Base-by-base conservation (phyloP, 2,329 filamentous ascomycete species). In the Aspergillus vadensis region DNA sequence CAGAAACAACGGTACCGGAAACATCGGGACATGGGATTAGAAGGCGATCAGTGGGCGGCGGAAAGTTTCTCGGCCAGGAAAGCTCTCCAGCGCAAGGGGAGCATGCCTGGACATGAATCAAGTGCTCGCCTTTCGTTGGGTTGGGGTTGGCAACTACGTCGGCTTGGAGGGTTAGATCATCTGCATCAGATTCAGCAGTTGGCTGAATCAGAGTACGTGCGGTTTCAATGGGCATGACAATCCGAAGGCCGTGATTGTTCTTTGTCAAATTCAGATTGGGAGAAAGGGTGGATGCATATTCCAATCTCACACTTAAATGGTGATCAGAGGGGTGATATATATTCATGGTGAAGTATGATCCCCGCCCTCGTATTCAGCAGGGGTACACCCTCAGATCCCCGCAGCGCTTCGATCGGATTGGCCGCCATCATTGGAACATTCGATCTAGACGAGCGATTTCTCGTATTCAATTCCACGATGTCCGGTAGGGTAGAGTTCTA, bases 71-170 rank as follows among this genome's bases (percentile, higher is more conserved):
- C 2, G 77, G 72, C 81, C 79, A 82, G 64, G 71, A 69, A 10
- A 82, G 75, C 62, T 82, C 81, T 14, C 76, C 74, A 2, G 74
- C 70, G 43, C 76, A 80, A 14, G 79, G 72, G 6, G 78, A 74
- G 36, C 72, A 72, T 52, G 76, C 66, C 53, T 77, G 72, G 5
- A 77, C 72, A 49, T 71, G 72, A 69, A 82, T 74, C 19, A 81
- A 72, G 64, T 81, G 73, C 59, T 77, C 72, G 23, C 63, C 49
- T 27, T 53, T 65, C 19, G 61, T 63, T 44, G 63, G 69, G 57
- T 65, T 51, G 66, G 73, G 47, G 61, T 51, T 43, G 58, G 71
- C 67, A 10, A 63, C 19, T 12, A 60, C 53, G 12, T n/a, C 7
- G n/a, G 49, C 41, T 8, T 44, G 50, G n/a, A 64, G 61, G 54